Evolutionary conservation across 768 basidiomycete genomes (phyloP).

Genomic region (Lentinus brumalis): DNA sequence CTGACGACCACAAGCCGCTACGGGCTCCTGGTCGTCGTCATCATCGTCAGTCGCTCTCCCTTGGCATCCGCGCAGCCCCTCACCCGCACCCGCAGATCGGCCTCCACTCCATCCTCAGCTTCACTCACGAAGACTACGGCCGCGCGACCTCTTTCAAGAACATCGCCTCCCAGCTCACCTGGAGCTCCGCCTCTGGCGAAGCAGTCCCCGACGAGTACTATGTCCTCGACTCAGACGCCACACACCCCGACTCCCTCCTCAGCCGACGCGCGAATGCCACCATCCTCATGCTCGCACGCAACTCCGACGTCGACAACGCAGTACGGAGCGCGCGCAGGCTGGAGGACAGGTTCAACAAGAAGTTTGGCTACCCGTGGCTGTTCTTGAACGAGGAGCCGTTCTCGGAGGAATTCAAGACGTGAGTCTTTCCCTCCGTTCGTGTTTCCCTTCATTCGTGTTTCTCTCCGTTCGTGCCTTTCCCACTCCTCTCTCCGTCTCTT

Average conservation of each 20-base stretch:
- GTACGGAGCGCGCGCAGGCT: conserved; percentile 68
- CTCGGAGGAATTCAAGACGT: conserved; percentile 72
- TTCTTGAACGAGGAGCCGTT: conserved; percentile 89
- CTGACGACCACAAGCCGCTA: conserved; percentile 35
- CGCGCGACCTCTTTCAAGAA: conserved; percentile 54
- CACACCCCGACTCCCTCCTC: background rate
- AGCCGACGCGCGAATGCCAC: conserved; percentile 35
- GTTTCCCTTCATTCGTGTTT: too few species aligned
- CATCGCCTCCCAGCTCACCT: conserved; percentile 34
- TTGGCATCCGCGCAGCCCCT: background rate
- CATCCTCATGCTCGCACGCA: conserved; percentile 58
- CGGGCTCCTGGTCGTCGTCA: conserved; percentile 50
- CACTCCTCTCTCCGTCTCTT: background rate
- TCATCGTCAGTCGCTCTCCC: background rate
- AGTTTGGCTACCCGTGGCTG: conserved; percentile 83
- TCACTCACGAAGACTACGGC: conserved; percentile 64
- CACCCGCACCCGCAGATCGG: background rate
- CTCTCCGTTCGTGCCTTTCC: too few species aligned
- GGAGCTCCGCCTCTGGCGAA: conserved; percentile 1
- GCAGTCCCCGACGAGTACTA: background rate
- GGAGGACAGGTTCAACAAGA: conserved; percentile 86
- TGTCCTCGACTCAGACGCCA: conserved; percentile 4
- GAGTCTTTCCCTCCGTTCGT: conserved; percentile 28
- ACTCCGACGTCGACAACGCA: conserved; percentile 58
- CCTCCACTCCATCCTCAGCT: too few species aligned